Percentiles rank a stretch among this genome's conserved stretches.
These are phyloP conservation scores for Fraxinus excelsior DNA, from an alignment of 257 asterid species.

Conservation along the genomic window DNA sequence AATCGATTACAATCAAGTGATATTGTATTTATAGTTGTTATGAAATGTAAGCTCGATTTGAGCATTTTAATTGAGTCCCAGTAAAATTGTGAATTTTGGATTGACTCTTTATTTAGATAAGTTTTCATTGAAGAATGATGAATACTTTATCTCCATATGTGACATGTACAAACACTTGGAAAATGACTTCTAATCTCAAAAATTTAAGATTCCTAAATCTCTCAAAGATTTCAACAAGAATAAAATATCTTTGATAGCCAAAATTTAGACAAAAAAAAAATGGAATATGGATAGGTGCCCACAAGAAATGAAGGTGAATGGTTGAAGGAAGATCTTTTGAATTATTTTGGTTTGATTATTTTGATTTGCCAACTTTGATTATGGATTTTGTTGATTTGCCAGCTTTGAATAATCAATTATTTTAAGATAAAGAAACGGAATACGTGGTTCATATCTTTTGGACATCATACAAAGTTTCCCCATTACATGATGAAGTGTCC, in stretches of 20 bases:
- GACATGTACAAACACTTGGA: background rate
- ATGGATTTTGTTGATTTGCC: background rate
- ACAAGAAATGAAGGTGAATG: no score
- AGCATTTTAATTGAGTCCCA: no score
- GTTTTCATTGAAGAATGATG: no score
- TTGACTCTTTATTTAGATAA: no score
- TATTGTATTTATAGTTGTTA: no score
- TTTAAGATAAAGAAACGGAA: background rate
- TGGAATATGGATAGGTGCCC: background rate
- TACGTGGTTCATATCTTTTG: background rate
- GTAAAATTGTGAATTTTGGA: no score
- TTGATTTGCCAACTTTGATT: background rate
- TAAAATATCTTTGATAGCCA: no score
- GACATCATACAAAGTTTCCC: background rate
- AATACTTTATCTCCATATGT: no score
- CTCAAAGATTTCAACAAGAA: no score
- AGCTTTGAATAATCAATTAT: background rate
- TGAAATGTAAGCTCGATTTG: no score
- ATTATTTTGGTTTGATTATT: background rate
- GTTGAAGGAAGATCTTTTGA: background rate
- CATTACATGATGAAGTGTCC: background rate
- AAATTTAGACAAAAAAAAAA: no score
- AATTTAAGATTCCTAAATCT: background rate
- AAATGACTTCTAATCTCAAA: background rate
- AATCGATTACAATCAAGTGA: no score